Evolutionary conservation across 2,329 filamentous ascomycete species (phyloP), one percentile per base, ranked within the genome.

Genomic region (Neopestalotiopsis clavispora): DNA sequence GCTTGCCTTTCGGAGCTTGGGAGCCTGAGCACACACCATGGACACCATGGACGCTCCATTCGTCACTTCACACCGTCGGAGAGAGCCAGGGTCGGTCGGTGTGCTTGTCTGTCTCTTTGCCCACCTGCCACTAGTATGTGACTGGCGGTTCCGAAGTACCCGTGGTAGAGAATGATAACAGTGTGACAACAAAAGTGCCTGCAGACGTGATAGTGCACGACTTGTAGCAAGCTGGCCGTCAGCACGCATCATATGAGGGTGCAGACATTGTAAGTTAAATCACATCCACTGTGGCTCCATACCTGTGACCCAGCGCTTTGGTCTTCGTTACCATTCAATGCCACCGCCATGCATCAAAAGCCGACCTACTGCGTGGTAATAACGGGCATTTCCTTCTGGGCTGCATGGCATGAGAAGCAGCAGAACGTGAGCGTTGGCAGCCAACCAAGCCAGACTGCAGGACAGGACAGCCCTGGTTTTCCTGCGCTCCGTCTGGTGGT

Each of bases 291-390:
- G 57, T 30, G 23, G 57, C 23, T n/a, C 57, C 57, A 59, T 30
- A 59, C 57, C 57, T 62, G 59, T 42, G 59, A 62, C 59, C 59
- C 59, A 40, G 59, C 59, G 59, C 30, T 62, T 62, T 62, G 59
- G 30, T 62, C 30, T 40, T 62, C 34, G 59, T 38, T 62, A 34
- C 59, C 59, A 62, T 40, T 62, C 59, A 62, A 52, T 62, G 59
- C 59, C 59, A 30, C 12, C 59, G 59, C 32, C 30, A 30, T 62
- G 13, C 28, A 30, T 23, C 57, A 30, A 62, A 34, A 34, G 59
- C 30, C 59, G 45, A 20, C 45, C 45, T 14, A n/a, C 30, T 62
- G 59, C 30, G 34, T 62, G 59, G 28, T 34, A 62, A 30, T 23
- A n/a, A 59, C 9, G 59, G 59, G 13, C 28, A 34, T 34, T 62